phyloP scores from a whole-genome alignment of 176 grass and related monocot genomes.

The Cocos nucifera region DNA sequence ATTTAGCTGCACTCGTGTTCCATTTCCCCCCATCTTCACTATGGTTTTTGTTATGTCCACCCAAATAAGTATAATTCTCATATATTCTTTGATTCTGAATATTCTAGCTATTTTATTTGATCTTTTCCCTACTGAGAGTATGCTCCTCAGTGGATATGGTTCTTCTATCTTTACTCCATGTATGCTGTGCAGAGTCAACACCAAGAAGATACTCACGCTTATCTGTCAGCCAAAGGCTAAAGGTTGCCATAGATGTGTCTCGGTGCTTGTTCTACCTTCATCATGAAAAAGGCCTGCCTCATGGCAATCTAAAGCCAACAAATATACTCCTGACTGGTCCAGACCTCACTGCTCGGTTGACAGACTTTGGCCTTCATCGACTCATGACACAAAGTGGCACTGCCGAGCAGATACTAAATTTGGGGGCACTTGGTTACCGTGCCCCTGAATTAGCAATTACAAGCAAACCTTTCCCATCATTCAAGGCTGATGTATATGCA shows the following conservation, averaged over 20 bases:
- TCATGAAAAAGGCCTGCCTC: conserved; percentile 67
- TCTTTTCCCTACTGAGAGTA: too few species aligned
- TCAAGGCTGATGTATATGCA: conserved; percentile 80
- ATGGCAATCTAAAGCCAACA: conserved; percentile 86
- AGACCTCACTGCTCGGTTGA: conserved; percentile 74
- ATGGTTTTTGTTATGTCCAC: too few species aligned
- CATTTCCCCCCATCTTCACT: too few species aligned
- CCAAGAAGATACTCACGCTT: conserved; percentile 88
- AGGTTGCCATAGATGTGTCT: conserved; percentile 68
- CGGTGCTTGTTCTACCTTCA: conserved; percentile 70
- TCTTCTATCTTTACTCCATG: conserved; percentile 3
- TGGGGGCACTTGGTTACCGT: conserved; percentile 76
- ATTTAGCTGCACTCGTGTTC: too few species aligned
- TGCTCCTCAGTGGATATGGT: not conserved
- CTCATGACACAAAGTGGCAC: conserved; percentile 65
- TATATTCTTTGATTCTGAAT: too few species aligned
- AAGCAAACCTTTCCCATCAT: conserved; percentile 47
- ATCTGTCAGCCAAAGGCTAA: conserved; percentile 68
- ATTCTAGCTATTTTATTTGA: too few species aligned
- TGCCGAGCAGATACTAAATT: conserved; percentile 78
- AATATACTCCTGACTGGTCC: conserved; percentile 90
- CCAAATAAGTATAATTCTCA: too few species aligned
- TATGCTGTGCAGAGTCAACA: conserved; percentile 59
- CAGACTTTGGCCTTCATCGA: conserved; percentile 70
- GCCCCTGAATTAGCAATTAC: conserved; percentile 59